Evolutionary conservation across 495 filamentous ascomycete genomes (phyloP), one percentile per base, ranked within the genome.

Genomic region (Penicillium diatomitis): DNA sequence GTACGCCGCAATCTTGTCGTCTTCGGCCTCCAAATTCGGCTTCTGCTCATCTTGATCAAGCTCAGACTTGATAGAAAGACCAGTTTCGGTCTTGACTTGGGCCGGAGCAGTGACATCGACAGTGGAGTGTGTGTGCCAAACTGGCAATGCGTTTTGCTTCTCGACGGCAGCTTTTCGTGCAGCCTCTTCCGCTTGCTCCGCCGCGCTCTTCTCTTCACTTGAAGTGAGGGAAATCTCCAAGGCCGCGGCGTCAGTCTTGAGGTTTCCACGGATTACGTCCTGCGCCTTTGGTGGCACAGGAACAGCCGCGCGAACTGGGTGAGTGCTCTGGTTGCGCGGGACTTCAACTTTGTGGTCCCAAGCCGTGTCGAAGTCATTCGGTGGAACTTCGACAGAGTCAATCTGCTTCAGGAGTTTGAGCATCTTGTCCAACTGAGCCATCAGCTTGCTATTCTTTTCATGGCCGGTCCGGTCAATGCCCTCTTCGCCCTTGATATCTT

Each of bases 51-150:
- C 79, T 11, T 81, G 67, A 46, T 73, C 78, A 41, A 69, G 57
- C 49, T 72, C 72, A 6, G 70, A 48, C 27, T 78, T 71, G 42
- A 79, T 61, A 8, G 60, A 53, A 2, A 60, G 38, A 28, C 67
- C 71, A 3, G 50, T 34, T 28, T 76, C 72, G n/a, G 34, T 53
- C 58, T 74, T 73, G 44, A 61, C 29, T 12, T 45, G 42, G 6
- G 48, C 46, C 34, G 49, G 31, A 28, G 57, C 51, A 10, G 43
- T 38, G 3, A 62, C 61, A 32, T 69, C 66, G 33, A 99, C 87
- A 2, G 91, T 96, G 40, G 83, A 89, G 41, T 87, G 81, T 2
- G 85, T 87, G 60, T 95, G 90, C 89, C 94, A 96, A 8, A 82
- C 74, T 0, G 92, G 92, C 35, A 99, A 70, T 4, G 80, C 81